phyloP scores from a whole-genome alignment of 441 rosid species.

The Kokia cookei region DNA sequence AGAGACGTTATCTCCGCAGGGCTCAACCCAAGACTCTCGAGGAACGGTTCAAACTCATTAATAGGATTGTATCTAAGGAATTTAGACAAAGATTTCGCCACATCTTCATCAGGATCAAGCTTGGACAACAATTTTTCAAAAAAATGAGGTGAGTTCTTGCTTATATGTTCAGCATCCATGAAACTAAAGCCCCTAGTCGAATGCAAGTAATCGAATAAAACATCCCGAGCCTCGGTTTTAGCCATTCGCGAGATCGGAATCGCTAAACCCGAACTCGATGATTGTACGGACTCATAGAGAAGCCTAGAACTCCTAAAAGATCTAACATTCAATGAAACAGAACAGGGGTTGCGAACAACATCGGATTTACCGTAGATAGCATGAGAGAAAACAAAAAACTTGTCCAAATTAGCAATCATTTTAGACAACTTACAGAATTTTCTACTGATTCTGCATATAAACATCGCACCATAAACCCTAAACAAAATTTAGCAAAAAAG shows the following conservation, averaged over 20 bases:
- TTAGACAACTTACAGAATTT: slow-evolving; percentile 15
- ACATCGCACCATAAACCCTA: slow-evolving; percentile 22
- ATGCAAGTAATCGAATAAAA: slow-evolving; percentile 70
- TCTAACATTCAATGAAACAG: slow-evolving; percentile 23
- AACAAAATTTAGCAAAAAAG: background rate
- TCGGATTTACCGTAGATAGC: slow-evolving; percentile 13
- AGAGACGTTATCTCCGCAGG: slow-evolving; percentile 34
- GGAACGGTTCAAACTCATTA: slow-evolving; percentile 75
- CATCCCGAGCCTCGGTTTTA: slow-evolving; percentile 48
- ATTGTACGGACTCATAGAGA: slow-evolving; percentile 16
- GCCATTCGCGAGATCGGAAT: slow-evolving; percentile 32
- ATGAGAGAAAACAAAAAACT: slow-evolving; percentile 21
- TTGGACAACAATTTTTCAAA: slow-evolving; percentile 38
- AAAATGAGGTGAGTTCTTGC: slow-evolving; percentile 65
- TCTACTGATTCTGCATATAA: slow-evolving; percentile 18
- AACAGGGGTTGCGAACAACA: slow-evolving; percentile 22
- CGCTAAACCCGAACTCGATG: slow-evolving; percentile 15
- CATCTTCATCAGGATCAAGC: slow-evolving; percentile 39
- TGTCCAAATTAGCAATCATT: slow-evolving; percentile 32
- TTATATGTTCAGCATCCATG: slow-evolving; percentile 75
- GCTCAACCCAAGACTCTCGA: slow-evolving; percentile 73
- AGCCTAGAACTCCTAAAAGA: slow-evolving; percentile 22
- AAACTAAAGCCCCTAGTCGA: slow-evolving; percentile 47
- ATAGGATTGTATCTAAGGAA: slow-evolving; percentile 70
- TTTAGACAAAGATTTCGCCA: slow-evolving; percentile 32